phyloP scores from a whole-genome alignment of 1,284 basidiomycete species.

The Violaceomyces palustris region DNA sequence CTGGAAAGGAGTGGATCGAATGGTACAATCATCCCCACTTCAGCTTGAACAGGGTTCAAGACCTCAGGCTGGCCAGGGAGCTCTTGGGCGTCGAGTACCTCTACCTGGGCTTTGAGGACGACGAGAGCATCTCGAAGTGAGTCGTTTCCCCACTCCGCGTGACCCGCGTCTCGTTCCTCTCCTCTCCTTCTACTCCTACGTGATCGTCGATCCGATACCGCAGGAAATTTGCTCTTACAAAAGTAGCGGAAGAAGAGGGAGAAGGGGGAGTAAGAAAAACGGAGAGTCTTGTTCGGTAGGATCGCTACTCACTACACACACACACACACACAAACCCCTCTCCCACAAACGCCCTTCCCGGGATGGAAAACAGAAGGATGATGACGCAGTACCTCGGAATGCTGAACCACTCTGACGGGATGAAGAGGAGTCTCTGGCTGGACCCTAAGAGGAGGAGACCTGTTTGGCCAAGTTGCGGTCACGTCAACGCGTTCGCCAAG shows the following conservation, averaged over 20 bases:
- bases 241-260: too few relatives aligned
- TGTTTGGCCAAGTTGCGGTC: conserved; percentile 29
- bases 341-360: too few relatives aligned
- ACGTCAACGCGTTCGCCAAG: conserved; percentile 26
- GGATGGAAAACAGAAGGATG: conserved; percentile 17
- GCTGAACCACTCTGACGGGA: conserved; percentile 24
- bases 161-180: too few relatives aligned
- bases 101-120: conserved; percentile 39
- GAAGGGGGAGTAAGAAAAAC: too few relatives aligned
- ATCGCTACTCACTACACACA: background rate
- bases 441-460: conserved; percentile 19
- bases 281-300: too few relatives aligned
- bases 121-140: conserved; percentile 36
- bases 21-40: conserved; percentile 43
- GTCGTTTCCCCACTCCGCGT: too few relatives aligned
- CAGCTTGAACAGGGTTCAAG: conserved; percentile 21
- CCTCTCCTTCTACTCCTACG: too few relatives aligned
- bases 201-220: too few relatives aligned
- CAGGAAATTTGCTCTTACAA: too few relatives aligned
- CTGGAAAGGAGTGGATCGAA: conserved; percentile 32
- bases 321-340: too few relatives aligned
- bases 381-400: conserved; percentile 33
- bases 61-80: conserved; percentile 18
- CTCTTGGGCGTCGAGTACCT: conserved; percentile 15
- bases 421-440: conserved; percentile 37